A percentile compares a stretch with the other conserved stretches of the same genome.
These are phyloP conservation scores for Neurospora sp. DNA, from an alignment of 495 filamentous ascomycete genomes.

Conservation along the genomic window DNA sequence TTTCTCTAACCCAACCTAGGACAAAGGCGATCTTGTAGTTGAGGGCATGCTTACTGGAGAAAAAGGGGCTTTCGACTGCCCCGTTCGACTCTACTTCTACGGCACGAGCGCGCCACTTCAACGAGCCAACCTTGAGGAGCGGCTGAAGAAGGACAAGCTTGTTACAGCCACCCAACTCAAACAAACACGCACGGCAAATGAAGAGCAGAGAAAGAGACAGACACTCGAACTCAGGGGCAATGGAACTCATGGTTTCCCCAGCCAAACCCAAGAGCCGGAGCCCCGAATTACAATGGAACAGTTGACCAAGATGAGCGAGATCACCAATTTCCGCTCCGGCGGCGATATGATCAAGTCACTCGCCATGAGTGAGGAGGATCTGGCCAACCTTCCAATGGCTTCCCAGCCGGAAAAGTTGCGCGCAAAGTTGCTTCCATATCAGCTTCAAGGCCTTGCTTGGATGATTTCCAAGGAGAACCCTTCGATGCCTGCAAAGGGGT, in stretches of 20 bases:
- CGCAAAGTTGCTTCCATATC: constrained; percentile 68
- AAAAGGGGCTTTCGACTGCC: constrained; percentile 59
- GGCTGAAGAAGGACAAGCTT: constrained; percentile 53
- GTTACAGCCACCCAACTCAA: constrained; percentile 37
- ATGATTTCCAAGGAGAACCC: constrained; percentile 69
- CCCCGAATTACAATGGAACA: constrained; percentile 44
- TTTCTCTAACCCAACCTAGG: constrained; percentile 10
- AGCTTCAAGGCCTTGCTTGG: constrained; percentile 80
- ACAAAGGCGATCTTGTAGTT: constrained; percentile 39
- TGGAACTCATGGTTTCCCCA: constrained; percentile 21
- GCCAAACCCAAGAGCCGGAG: constrained; percentile 12
- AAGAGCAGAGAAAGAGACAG: constrained; percentile 25
- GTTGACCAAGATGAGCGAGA: constrained; percentile 56
- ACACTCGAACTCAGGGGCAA: constrained; percentile 25
- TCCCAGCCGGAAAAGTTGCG: constrained; percentile 51
- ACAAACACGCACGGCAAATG: constrained; percentile 40
- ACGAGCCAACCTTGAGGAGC: constrained; percentile 43
- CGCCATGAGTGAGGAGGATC: constrained; percentile 59
- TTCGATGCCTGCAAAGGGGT: constrained; percentile 48
- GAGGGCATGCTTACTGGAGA: constrained; percentile 52
- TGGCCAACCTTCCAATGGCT: constrained; percentile 66
- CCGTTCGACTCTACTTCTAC: constrained; percentile 55
- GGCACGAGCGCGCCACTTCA: constrained; percentile 47
- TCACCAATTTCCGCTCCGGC: constrained; percentile 45
- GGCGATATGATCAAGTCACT: constrained; percentile 57